A percentile compares a stretch with the other conserved stretches of the same genome.
These are phyloP conservation scores for Auricularia heimuer DNA, from an alignment of 768 basidiomycete genomes.

Conservation along the genomic window DNA sequence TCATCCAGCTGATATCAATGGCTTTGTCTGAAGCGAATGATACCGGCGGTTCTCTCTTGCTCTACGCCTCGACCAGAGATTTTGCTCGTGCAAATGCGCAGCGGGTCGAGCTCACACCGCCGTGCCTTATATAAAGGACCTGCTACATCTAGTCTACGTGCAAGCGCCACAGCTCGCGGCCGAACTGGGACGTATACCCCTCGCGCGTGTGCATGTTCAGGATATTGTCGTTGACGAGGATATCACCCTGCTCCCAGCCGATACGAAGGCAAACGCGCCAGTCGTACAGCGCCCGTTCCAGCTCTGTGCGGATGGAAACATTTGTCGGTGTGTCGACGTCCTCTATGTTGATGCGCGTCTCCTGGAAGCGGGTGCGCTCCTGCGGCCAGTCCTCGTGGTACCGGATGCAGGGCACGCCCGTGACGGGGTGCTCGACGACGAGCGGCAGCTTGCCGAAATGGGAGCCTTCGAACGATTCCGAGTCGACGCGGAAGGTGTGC, in stretches of 20 bases:
- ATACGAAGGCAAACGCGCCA: not conserved
- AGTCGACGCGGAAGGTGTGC: not conserved
- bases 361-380: not conserved
- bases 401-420: not conserved
- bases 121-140: too few species aligned
- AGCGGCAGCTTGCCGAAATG: not conserved
- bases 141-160: not conserved
- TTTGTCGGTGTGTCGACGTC: not conserved
- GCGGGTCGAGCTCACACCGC: too few species aligned
- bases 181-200: not conserved
- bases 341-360: not conserved
- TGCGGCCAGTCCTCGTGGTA: slow-evolving; percentile 1
- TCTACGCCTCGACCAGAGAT: too few species aligned
- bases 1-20: too few species aligned
- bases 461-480: not conserved
- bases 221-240: not conserved
- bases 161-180: not conserved
- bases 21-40: too few species aligned
- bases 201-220: not conserved
- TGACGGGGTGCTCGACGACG: not conserved
- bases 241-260: not conserved
- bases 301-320: too few species aligned
- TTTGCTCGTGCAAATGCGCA: too few species aligned
- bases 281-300: not conserved
- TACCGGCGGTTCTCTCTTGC: too few species aligned